These are phyloP conservation scores for Candida sanyaensis DNA, from an alignment of 1,139 yeast genomes.

Conservation along the genomic window DNA sequence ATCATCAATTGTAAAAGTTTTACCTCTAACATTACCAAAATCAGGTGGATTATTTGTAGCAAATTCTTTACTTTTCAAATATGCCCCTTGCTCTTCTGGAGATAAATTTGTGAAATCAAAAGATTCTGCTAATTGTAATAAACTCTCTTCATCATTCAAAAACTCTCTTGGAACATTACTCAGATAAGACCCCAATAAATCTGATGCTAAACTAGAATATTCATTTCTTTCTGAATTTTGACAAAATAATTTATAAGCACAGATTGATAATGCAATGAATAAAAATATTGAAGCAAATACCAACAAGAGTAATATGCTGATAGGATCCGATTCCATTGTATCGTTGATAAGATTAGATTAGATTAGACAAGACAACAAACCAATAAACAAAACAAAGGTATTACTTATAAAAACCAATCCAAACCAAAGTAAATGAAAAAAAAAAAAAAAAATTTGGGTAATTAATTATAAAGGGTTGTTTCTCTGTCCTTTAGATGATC, in stretches of 20 bases:
- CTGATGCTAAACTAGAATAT: constrained; percentile 16
- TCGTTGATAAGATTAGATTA: background rate
- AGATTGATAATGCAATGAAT: constrained; percentile 16
- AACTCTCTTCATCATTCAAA: constrained; percentile 44
- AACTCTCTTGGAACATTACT: constrained; percentile 39
- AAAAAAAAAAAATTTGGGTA: too few species aligned
- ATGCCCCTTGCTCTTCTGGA: constrained; percentile 47
- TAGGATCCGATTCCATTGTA: constrained; percentile 13
- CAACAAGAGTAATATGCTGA: constrained; percentile 16
- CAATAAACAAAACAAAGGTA: too few species aligned
- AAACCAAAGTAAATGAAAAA: too few species aligned
- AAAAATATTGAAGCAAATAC: constrained; percentile 16
- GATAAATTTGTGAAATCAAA: constrained; percentile 39
- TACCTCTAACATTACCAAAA: constrained; percentile 33
- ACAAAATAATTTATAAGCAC: constrained; percentile 18
- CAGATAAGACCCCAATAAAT: constrained; percentile 17
- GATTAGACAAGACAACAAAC: too few species aligned
- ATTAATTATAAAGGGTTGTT: too few species aligned
- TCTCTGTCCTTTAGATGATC: too few species aligned
- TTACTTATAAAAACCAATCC: too few species aligned
- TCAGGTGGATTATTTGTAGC: constrained; percentile 34
- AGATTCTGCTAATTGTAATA: constrained; percentile 36
- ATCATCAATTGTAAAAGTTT: constrained; percentile 33
- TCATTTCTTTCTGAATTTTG: constrained; percentile 16
- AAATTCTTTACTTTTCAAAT: constrained; percentile 38